Evolutionary conservation across 2,329 filamentous ascomycete species (phyloP), one percentile per base, ranked within the genome.

Genomic region (Apiospora kogelbergensis): DNA sequence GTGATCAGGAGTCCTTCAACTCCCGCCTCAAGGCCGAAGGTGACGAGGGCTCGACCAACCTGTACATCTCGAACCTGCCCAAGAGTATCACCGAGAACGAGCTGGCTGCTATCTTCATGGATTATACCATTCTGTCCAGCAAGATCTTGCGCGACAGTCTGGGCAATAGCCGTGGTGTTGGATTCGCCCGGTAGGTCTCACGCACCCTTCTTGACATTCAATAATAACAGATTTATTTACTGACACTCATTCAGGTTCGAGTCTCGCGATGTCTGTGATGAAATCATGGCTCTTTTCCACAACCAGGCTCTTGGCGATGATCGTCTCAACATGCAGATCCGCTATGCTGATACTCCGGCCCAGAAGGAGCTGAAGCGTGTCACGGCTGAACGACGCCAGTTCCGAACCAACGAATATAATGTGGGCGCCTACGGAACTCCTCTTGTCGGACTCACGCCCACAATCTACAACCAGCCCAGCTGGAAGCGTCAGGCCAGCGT

Each of bases 291-390:
- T 75, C 90, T 92, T 72, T 99, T 93, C 82, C 95, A 97, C 81
- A 95, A 96, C 72, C 84, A 90, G 74, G 84, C 88, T 40, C 87
- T 93, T 73, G 93, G 93, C 48, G 90, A 92, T 42, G 93, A 97
- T 76, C 90, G 91, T 37, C 89, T 96, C 73, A 90, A 95, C 72
- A 89, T 96, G 82, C 95, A 98, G 82, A 94, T 99, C 74, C 95
- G 96, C 73, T 99, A 97, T 80, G 95, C 97, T 72, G 96, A 99
- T 78, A 99, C 96, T 45, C 93, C 96, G 68, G 93, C 95, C 71
- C 96, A 99, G 81, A 99, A 99, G 85, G 90, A 96, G 78, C 87
- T 99, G 74, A 99, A 99, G 87, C 92, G 96, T 72, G 92, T 98
- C 78, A 98, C 95, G 53, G 94, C 96, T 41, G 94, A 97, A 79